Evolutionary conservation across 768 basidiomycete species (phyloP).

Genomic region (Rubroboletus satanas): DNA sequence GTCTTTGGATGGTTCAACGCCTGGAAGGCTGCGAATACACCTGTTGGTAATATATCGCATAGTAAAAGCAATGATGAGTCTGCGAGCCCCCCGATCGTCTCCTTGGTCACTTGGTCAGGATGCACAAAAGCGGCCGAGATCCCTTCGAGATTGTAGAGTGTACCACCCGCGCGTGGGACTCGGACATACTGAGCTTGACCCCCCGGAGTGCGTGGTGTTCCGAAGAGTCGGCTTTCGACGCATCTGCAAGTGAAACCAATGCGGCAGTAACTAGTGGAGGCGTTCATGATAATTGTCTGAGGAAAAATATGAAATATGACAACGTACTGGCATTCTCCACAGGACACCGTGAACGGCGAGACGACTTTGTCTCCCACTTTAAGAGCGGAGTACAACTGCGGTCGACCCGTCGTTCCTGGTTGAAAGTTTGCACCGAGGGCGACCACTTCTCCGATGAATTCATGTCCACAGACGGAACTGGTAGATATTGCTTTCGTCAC

Average conservation of each 20-base stretch:
- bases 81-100: conserved; percentile 40
- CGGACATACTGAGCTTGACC: conserved; percentile 80
- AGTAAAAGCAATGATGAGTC: conserved; percentile 69
- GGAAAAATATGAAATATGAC: background rate
- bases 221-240: conserved; percentile 57
- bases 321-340: conserved; percentile 80
- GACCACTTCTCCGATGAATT: conserved; percentile 71
- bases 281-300: background rate
- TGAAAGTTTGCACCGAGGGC: conserved; percentile 61
- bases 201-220: conserved; percentile 60
- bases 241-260: conserved; percentile 73
- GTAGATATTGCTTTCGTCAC: background rate
- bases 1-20: conserved; percentile 71
- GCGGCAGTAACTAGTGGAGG: conserved; percentile 54
- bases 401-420: conserved; percentile 43
- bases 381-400: conserved; percentile 58
- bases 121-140: conserved; percentile 28
- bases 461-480: conserved; percentile 70
- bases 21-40: conserved; percentile 72
- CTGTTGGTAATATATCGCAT: conserved; percentile 78
- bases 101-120: conserved; percentile 30
- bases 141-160: conserved; percentile 59
- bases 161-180: conserved; percentile 77
- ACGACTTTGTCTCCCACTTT: conserved; percentile 74
- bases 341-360: conserved; percentile 77